Conservation (phyloP, 257 asterid species). For the Solanum sitiens region DNA sequence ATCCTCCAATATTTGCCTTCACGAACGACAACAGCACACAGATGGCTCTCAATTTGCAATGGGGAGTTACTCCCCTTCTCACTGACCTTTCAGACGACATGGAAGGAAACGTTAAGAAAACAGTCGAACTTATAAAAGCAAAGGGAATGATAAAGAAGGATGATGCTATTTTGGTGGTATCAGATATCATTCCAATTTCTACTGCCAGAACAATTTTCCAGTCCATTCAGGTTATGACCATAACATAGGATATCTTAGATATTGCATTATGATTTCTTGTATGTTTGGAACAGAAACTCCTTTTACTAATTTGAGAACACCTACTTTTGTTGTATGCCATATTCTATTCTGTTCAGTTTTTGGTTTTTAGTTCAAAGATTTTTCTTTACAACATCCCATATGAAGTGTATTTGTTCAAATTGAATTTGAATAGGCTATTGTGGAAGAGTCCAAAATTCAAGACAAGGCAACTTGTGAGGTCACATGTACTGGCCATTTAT, state of each 20-base stretch:
- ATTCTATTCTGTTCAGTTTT: background rate
- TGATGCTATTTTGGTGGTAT: constrained; percentile 46
- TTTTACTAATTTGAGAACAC: background rate
- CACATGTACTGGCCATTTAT: background rate
- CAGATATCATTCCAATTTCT: constrained; percentile 55
- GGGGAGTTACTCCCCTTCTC: constrained; percentile 74
- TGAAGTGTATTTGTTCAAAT: background rate
- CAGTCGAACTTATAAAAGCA: constrained; percentile 44
- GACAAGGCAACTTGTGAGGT: background rate
- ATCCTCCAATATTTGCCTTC: constrained; percentile 72
- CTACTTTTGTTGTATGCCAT: background rate
- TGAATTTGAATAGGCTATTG: background rate
- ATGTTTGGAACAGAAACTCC: background rate
- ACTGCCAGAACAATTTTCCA: constrained; percentile 47
- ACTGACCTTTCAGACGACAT: constrained; percentile 63
- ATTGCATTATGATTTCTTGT: background rate
- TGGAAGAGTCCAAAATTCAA: background rate
- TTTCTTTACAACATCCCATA: background rate
- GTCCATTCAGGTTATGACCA: constrained; percentile 62
- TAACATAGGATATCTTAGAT: constrained; percentile 6
- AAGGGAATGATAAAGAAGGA: constrained; percentile 52
- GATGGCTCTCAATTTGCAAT: constrained; percentile 63
- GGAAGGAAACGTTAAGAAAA: constrained; percentile 43
- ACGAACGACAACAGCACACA: constrained; percentile 51
- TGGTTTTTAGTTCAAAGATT: background rate